A percentile compares a stretch with the other conserved stretches of the same genome.
Evolutionary conservation across 805 yeast species (phyloP).

Genomic region (Vanderwaltozyma yarrowii): DNA sequence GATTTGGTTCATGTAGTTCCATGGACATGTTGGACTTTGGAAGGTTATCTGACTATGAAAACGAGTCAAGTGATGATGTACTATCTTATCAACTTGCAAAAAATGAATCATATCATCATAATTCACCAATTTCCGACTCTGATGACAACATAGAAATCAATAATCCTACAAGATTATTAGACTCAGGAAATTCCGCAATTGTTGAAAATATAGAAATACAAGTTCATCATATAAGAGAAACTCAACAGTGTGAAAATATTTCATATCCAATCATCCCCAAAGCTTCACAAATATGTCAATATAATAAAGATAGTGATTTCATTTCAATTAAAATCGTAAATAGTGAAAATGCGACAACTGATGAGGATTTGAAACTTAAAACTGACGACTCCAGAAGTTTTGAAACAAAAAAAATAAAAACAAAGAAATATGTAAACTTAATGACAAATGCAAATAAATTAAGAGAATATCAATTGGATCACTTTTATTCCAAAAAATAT

Average conservation of each 20-base stretch:
- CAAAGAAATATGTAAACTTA: background rate
- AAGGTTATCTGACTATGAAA: background rate
- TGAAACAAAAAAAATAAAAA: background rate
- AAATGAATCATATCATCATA: too few species aligned
- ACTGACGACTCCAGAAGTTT: too few species aligned
- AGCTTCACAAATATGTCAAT: constrained; percentile 1
- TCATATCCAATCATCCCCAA: background rate
- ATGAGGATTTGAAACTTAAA: too few species aligned
- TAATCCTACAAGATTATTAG: too few species aligned
- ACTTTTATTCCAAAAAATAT: background rate
- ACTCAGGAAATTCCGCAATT: too few species aligned
- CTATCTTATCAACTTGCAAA: background rate
- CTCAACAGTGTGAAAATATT: background rate
- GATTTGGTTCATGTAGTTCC: background rate
- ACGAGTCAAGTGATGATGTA: background rate
- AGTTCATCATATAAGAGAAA: background rate
- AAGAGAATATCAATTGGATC: background rate
- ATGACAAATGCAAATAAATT: background rate
- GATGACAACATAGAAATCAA: too few species aligned
- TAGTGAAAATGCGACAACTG: background rate
- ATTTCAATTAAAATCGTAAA: background rate
- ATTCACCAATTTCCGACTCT: too few species aligned
- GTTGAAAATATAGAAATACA: too few species aligned
- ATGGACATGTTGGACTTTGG: background rate
- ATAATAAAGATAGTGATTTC: background rate